phyloP scores from a whole-genome alignment of 345 rosid genomes.

The Citrus unshiu region DNA sequence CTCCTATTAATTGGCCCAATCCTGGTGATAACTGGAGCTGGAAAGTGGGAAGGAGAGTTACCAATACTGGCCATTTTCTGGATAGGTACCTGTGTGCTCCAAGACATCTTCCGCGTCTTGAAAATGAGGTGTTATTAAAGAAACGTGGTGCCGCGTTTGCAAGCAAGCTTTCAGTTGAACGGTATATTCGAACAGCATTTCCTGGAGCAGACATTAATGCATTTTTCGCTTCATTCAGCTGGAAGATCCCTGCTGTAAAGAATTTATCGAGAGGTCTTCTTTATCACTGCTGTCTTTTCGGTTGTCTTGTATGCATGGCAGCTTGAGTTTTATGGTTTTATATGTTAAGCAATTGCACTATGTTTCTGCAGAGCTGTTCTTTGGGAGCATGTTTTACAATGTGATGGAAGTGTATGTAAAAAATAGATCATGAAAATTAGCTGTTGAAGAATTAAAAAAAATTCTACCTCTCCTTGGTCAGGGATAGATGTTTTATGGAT shows the following conservation, averaged over 20 bases:
- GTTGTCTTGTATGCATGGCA: not conserved
- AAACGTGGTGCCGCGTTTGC: constrained; percentile 37
- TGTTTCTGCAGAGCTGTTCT: not conserved
- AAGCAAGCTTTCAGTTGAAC: constrained; percentile 51
- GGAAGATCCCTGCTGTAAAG: constrained; percentile 52
- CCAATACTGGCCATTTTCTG: constrained; percentile 28
- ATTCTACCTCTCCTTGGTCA: not conserved
- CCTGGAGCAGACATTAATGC: constrained; percentile 52
- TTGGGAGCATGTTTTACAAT: not conserved
- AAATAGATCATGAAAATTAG: not conserved
- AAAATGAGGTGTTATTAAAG: not conserved
- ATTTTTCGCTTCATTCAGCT: constrained; percentile 69
- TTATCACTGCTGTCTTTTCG: constrained; percentile 5
- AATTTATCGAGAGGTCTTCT: constrained; percentile 35
- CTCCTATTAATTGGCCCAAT: constrained; percentile 62
- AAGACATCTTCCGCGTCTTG: constrained; percentile 18
- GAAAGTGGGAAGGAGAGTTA: constrained; percentile 60
- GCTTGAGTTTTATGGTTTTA: not conserved
- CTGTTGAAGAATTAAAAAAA: not conserved
- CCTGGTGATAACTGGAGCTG: constrained; percentile 68
- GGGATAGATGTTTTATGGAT: not conserved
- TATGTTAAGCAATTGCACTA: not conserved
- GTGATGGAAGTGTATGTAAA: not conserved
- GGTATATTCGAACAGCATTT: constrained; percentile 36
- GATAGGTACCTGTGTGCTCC: constrained; percentile 81